These are phyloP conservation scores for Pisolithus tinctorius DNA, from an alignment of 768 basidiomycete species.

Conservation along the genomic window DNA sequence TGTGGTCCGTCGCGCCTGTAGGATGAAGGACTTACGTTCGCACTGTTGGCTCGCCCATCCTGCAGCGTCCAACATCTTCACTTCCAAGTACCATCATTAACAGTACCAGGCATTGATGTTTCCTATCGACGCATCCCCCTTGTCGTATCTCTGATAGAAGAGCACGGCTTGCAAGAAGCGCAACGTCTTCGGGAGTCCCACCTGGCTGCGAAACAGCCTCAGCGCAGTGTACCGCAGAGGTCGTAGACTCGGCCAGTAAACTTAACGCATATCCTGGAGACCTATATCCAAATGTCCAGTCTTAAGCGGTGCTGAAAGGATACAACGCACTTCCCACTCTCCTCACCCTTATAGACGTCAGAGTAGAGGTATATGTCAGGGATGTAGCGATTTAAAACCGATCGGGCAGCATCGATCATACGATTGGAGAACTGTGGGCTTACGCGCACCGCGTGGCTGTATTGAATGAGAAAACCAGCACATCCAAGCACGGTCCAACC, in stretches of 20 bases:
- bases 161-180: conserved; percentile 68
- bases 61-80: conserved; percentile 90
- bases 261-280: conserved; percentile 95
- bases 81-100: conserved; percentile 94
- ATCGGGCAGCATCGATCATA: conserved; percentile 92
- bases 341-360: conserved; percentile 96
- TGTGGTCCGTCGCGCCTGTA: not conserved
- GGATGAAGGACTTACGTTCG: conserved; percentile 56
- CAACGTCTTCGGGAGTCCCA: conserved; percentile 89
- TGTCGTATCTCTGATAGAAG: conserved; percentile 71
- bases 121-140: conserved; percentile 88
- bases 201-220: conserved; percentile 83
- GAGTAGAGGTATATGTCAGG: conserved; percentile 98
- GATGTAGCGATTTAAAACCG: conserved; percentile 90
- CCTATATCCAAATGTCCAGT: conserved; percentile 33
- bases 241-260: conserved; percentile 87
- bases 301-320: not conserved
- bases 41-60: conserved; percentile 76
- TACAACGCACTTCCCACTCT: conserved; percentile 83
- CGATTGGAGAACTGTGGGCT: conserved; percentile 97
- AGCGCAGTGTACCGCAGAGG: conserved; percentile 78
- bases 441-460: conserved; percentile 90
- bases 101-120: conserved; percentile 81
- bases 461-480: not conserved
- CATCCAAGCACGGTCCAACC: not conserved